Base-by-base conservation (phyloP, 345 rosid species). In the Nephelium lappaceum region DNA sequence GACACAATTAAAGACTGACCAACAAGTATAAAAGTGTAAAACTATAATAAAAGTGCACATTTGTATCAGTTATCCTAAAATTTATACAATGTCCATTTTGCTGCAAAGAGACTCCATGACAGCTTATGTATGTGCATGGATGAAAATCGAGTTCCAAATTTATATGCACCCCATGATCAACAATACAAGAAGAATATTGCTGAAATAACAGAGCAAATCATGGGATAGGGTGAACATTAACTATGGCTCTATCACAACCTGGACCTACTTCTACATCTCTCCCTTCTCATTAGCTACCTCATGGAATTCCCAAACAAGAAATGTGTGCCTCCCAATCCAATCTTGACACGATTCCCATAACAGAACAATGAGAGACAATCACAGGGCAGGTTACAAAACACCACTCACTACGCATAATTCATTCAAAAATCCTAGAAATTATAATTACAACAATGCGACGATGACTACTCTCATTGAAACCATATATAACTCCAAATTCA, bases 201-300 rank as follows among this genome's bases (percentile, higher is more conserved):
- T 8, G 6, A 16, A 16, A 53, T 53, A 18, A 53, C 16, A 16
- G 58, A 21, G 64, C 27, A 23, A 60, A 60, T 60, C 5, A 23
- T 3, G 5, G 10, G 64, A 60, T 60, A 7, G 24, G 27, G 4
- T 60, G 11, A 60, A 21, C 64, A 60, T 21, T 23, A 60, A 60
- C 3, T 23, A 9, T 21, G n/a, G 63, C 63, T 19, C 14, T 58
- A 60, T n/a, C 25, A 60, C 11, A 60, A 60, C 64, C 27, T 60
- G 14, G 21, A 60, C 11, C 64, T 58, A 58, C 25, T 45, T 58
- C n/a, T 58, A 58, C 63, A 58, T 23, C 25, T 58, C 64, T 21
- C 64, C 64, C 64, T 60, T 60, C 64, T 60, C 64, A 60, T 19
- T 53, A 60, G 25, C 64, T 60, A 60, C 25, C 27, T 60, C 24